These are phyloP conservation scores for Aspergillus nanangensis DNA, from an alignment of 495 filamentous ascomycete species.

Conservation along the genomic window DNA sequence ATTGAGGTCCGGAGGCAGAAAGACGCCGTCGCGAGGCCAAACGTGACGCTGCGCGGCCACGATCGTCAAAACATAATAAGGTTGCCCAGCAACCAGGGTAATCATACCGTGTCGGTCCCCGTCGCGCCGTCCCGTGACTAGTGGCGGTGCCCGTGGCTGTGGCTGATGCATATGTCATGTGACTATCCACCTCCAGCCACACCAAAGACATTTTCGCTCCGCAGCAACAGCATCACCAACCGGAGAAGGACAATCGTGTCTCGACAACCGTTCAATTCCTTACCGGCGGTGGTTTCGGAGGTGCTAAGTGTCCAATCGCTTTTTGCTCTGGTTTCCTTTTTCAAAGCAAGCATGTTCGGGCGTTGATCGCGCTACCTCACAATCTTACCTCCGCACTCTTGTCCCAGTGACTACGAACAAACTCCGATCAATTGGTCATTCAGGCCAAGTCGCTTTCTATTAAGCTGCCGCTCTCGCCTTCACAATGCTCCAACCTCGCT, in stretches of 20 bases:
- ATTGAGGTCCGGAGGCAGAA: slow-evolving; percentile 8
- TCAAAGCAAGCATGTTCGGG: slow-evolving; percentile 10
- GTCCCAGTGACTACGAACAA: too few relatives aligned
- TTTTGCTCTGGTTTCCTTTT: not conserved
- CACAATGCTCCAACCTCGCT: slow-evolving; percentile 62
- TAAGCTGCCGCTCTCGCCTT: not conserved
- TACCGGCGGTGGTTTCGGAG: not conserved
- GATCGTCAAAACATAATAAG: slow-evolving; percentile 12
- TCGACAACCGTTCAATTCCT: not conserved
- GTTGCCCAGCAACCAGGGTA: slow-evolving; percentile 20
- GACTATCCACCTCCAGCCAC: slow-evolving; percentile 10
- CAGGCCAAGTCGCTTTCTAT: not conserved
- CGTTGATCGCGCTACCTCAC: slow-evolving; percentile 1
- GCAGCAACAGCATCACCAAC: not conserved
- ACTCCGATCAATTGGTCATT: slow-evolving; percentile 8
- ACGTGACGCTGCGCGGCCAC: slow-evolving; percentile 14
- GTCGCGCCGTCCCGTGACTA: slow-evolving; percentile 15
- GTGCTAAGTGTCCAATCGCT: not conserved
- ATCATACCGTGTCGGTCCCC: too few relatives aligned
- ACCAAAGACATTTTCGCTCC: slow-evolving; percentile 21
- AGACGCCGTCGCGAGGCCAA: slow-evolving; percentile 19
- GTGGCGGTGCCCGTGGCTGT: slow-evolving; percentile 10
- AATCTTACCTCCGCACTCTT: not conserved
- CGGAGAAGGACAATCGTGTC: too few relatives aligned
- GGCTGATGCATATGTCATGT: slow-evolving; percentile 5